Conservation (phyloP, 169 alveolate genomes). For the Blepharisma undulans region DNA sequence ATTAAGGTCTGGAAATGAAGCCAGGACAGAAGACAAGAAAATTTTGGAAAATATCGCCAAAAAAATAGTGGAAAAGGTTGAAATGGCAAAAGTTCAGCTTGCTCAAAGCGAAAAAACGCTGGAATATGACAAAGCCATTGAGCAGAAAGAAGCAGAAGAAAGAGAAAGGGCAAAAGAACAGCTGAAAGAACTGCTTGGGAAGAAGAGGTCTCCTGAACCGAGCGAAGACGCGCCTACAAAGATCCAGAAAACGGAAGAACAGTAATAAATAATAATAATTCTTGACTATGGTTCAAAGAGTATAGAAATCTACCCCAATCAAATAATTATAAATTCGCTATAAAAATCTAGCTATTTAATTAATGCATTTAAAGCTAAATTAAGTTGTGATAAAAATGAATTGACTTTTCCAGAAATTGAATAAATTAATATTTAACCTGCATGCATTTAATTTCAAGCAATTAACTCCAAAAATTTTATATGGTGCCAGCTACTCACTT, state of each 20-base stretch:
- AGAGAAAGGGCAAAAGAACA: not conserved
- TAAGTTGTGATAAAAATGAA: no score
- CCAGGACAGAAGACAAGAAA: conserved; percentile 25
- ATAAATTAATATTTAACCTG: no score
- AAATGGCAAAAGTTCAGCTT: not conserved
- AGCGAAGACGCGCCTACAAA: not conserved
- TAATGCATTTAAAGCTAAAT: no score
- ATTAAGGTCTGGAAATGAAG: not conserved
- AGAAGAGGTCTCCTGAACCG: not conserved
- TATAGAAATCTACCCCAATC: not conserved
- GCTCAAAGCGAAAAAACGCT: not conserved
- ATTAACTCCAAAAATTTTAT: no score
- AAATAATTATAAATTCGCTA: no score
- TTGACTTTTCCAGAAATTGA: no score
- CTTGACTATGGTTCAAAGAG: not conserved
- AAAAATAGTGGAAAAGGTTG: not conserved
- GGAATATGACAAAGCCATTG: not conserved
- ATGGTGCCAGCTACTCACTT: no score
- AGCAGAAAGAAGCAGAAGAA: not conserved
- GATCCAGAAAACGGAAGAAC: not conserved
- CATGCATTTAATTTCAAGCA: no score
- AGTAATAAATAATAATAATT: not conserved
- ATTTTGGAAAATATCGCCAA: not conserved
- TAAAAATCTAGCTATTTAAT: no score
- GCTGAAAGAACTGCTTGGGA: not conserved